These are phyloP conservation scores for Calocybe cyanea DNA, from an alignment of 768 basidiomycete species.

Conservation along the genomic window DNA sequence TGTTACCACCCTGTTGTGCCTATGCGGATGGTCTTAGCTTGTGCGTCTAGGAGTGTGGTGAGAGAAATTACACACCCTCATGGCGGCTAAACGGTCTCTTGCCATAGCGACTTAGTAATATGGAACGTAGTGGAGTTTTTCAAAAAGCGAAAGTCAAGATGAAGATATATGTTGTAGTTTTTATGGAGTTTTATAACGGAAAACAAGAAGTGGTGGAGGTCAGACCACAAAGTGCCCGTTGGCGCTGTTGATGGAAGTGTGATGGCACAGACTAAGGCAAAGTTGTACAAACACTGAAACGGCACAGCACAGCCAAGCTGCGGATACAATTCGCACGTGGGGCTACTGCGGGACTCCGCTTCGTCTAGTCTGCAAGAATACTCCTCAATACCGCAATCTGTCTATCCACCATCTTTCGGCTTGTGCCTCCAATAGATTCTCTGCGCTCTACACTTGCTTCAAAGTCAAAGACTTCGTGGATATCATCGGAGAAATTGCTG, in stretches of 20 bases:
- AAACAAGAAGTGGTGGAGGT: constrained; percentile 14
- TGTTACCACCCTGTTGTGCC: constrained; percentile 65
- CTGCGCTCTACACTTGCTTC: constrained; percentile 93
- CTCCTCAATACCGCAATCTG: constrained; percentile 78
- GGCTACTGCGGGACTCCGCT: too few relatives aligned
- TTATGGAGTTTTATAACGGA: constrained; percentile 8
- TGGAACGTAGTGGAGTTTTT: constrained; percentile 17
- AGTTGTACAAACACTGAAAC: constrained; percentile 16
- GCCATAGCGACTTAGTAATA: constrained; percentile 51
- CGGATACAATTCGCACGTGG: too few relatives aligned
- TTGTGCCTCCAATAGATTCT: constrained; percentile 90
- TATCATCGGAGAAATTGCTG: constrained; percentile 76
- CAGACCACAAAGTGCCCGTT: constrained; percentile 16
- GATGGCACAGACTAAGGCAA: constrained; percentile 15
- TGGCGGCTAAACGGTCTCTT: constrained; percentile 86
- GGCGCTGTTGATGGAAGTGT: constrained; percentile 12
- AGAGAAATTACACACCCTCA: constrained; percentile 55
- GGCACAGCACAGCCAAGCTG: too few relatives aligned
- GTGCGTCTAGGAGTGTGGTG: constrained; percentile 4
- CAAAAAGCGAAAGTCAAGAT: constrained; percentile 15
- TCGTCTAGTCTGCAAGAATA: constrained; percentile 36
- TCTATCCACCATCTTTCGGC: constrained; percentile 75
- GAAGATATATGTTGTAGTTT: constrained; percentile 6
- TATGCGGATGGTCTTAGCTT: constrained; percentile 21
- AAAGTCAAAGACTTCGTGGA: constrained; percentile 86